Evolutionary conservation across 306 rosid genomes (phyloP).

Genomic region (Cucumis cinereus): DNA sequence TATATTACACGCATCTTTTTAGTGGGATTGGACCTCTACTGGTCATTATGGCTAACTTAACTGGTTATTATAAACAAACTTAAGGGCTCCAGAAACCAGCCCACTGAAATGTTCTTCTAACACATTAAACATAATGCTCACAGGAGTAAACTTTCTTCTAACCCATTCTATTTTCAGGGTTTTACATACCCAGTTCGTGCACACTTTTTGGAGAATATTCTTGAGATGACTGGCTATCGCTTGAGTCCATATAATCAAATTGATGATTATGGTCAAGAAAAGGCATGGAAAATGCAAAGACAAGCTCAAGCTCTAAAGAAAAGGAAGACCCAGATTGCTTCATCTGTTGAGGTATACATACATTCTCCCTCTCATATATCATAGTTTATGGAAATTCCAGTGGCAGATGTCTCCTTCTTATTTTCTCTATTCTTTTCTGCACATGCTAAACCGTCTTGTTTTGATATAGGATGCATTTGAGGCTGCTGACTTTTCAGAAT

Average conservation of each 20-base stretch:
- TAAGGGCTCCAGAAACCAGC: too few species aligned
- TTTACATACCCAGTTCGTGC: constrained; percentile 43
- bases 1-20: not conserved
- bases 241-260: constrained; percentile 37
- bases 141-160: not conserved
- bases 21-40: not conserved
- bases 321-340: constrained; percentile 46
- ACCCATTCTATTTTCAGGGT: constrained; percentile 25
- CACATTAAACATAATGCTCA: not conserved
- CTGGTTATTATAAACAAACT: not conserved
- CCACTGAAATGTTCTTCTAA: too few species aligned
- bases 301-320: constrained; percentile 30
- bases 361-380: not conserved
- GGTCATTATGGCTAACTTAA: not conserved
- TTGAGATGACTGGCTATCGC: constrained; percentile 39
- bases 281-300: constrained; percentile 45
- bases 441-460: not conserved
- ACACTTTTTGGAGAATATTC: constrained; percentile 39
- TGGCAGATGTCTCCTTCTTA: not conserved
- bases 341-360: constrained; percentile 36
- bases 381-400: not conserved
- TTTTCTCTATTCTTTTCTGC: not conserved
- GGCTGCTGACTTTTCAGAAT: constrained; percentile 28
- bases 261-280: constrained; percentile 57
- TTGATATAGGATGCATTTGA: constrained; percentile 33